Base-by-base conservation (phyloP, 2,329 filamentous ascomycete species). In the Ophiocordyceps camponoti-rufipedis region DNA sequence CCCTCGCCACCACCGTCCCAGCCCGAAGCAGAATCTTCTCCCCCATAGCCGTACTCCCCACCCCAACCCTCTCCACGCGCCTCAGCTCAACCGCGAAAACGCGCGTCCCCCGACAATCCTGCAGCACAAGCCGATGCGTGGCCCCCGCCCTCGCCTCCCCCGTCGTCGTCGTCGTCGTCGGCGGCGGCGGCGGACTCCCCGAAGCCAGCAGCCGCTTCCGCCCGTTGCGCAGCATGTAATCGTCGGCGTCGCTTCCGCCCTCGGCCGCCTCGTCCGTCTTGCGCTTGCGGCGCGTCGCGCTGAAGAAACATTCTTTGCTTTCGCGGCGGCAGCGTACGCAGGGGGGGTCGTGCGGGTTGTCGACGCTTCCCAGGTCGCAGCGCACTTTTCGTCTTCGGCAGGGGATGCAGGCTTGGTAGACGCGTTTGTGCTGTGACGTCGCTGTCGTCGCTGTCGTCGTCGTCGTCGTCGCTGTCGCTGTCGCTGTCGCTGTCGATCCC, bases 281-380 rank as follows among this genome's bases (percentile, higher is more conserved):
- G 59, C 87, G 78, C 77, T 96, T 96, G 58, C 91, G 80, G 44
- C 91, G 75, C 31, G 88, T 96, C 18, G 87, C 85, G 50, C 87
- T 94, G 69, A 98, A 98, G 72, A 82, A 94, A 69, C 91, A 98
- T 56, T 94, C 82, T 62, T 96, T 96, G 67, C 82, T 86, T 69
- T 98, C 91, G 53, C 91, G 80, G 45, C 87, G 82, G 61, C 91
- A 98, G 58, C 91, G 80, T 48, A 89, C 84, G 62, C 91, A 98
- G 2, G 91, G 91, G 46, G 89, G 89, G 55, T 94, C 86, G 62
- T 88, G 80, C 23, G 91, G 91, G 55, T 91, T 89, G 65, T 96
- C 91, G 58, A 96, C 89, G 56, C 80, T 82, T 47, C 75, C 75
- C 7, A 80, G 63, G 51, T 78, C 74, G 60, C 73, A 78, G 48